Conservation (phyloP, 495 filamentous ascomycete species). For the Sordaria brevicollis region DNA sequence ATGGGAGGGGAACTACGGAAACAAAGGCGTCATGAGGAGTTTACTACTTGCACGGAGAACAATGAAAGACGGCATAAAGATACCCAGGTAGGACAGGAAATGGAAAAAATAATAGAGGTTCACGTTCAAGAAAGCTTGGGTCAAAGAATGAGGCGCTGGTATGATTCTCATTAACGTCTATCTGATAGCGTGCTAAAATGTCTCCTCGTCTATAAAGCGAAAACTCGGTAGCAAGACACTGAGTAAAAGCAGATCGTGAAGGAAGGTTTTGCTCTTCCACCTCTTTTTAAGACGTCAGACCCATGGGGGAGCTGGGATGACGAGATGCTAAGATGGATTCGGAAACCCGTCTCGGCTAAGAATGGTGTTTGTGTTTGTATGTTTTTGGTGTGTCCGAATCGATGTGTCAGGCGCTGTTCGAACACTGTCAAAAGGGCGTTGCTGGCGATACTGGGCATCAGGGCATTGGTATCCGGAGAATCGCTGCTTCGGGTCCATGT, state of each 20-base stretch:
- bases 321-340: slow-evolving; percentile 61
- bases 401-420: background rate
- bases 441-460: background rate
- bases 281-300: slow-evolving; percentile 62
- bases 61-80: too few relatives aligned
- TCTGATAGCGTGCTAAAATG: slow-evolving; percentile 6
- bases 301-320: slow-evolving; percentile 46
- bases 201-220: slow-evolving; percentile 40
- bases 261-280: slow-evolving; percentile 52
- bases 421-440: background rate
- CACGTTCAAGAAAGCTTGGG: too few relatives aligned
- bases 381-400: background rate
- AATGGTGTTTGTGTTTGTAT: background rate
- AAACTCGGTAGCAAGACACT: slow-evolving; percentile 20
- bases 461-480: background rate
- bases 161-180: background rate
- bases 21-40: too few relatives aligned
- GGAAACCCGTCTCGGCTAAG: background rate
- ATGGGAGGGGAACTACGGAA: too few relatives aligned
- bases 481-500: background rate
- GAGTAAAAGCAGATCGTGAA: slow-evolving; percentile 41
- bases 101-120: too few relatives aligned
- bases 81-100: too few relatives aligned
- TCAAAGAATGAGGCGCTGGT: background rate
- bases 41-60: too few relatives aligned